Evolutionary conservation across 805 yeast species (phyloP), one percentile per base, ranked within the genome.

Genomic region (Candida ponderosae): DNA sequence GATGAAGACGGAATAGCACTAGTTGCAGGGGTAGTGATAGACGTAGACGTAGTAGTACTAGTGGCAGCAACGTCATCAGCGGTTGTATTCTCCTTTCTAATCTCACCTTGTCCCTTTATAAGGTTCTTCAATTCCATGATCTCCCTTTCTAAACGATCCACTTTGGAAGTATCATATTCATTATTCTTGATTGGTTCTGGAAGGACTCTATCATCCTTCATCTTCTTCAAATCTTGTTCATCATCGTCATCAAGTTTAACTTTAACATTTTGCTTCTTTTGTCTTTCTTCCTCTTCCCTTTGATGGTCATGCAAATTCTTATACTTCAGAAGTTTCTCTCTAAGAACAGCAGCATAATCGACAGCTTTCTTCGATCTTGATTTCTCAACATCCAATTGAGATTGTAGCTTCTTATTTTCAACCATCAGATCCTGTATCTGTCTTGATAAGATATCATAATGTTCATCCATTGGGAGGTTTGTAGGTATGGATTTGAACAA

Each of bases 361-460:
- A 56, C 57, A n/a, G 58, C 44, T 40, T 60, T 42, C 18, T 56
- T 57, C 13, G 45, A 51, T 26, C 55, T 58, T 15, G 47, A 56
- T 33, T 49, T 50, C 39, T 60, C 47, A 11, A 50, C 51, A 15
- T 54, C 58, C 30, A 60, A 44, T 38, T 60, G 55, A 16, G 47
- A 43, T 19, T 56, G 56, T 16, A 63, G 48, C 5, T 54, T 54
- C 35, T 63, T 68, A 26, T 60, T 58, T 29, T 65, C 63, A 23
- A 53, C 53, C 17, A 60, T 52, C 24, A 63, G 47, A 37, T 58
- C 59, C 38, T 65, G 70, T 16, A 63, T 50, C 57, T 61, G 59
- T 34, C 59, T 54, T 4, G 65, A 52, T 33, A 55, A 60, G 29
- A 58, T 48, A 37, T 56, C 56, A 36, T 60, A 58, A 33, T 59